A percentile compares a stretch with the other conserved stretches of the same genome.
Evolutionary conservation across 1,284 basidiomycete species (phyloP).

Genomic region (Leccinum fallax): DNA sequence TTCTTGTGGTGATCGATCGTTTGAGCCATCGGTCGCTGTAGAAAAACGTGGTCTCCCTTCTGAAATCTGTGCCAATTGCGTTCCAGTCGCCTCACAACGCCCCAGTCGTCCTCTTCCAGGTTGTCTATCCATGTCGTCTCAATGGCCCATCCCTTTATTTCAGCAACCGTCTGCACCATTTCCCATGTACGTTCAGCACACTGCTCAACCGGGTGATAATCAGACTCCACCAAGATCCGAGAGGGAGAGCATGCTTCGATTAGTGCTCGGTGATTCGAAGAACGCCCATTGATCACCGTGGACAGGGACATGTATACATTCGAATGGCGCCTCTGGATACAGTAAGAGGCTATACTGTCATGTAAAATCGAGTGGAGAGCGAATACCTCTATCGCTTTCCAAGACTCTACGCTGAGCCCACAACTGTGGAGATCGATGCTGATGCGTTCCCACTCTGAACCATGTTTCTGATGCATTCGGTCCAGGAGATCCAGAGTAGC

Average conservation of each 20-base stretch:
- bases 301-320: constrained; percentile 82
- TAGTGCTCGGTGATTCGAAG: constrained; percentile 57
- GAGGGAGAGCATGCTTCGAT: constrained; percentile 59
- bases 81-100: constrained; percentile 63
- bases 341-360: constrained; percentile 9
- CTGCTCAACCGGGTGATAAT: constrained; percentile 59
- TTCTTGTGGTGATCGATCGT: neutral
- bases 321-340: constrained; percentile 55
- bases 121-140: constrained; percentile 60
- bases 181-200: constrained; percentile 66
- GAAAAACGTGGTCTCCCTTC: constrained; percentile 44
- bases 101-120: constrained; percentile 48
- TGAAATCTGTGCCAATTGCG: constrained; percentile 68
- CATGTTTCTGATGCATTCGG: constrained; percentile 53
- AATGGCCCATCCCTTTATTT: constrained; percentile 64
- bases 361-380: constrained; percentile 3
- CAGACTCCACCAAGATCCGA: constrained; percentile 78
- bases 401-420: constrained; percentile 68
- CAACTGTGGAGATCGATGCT: constrained; percentile 82
- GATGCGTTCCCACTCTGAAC: constrained; percentile 55
- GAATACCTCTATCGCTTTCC: constrained; percentile 64
- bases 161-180: constrained; percentile 64
- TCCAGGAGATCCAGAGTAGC: constrained; percentile 64
- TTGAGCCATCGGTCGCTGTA: neutral
- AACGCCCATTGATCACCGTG: constrained; percentile 72